phyloP scores from a whole-genome alignment of 2,329 filamentous ascomycete genomes.

The Aspergillus puulaauensis region DNA sequence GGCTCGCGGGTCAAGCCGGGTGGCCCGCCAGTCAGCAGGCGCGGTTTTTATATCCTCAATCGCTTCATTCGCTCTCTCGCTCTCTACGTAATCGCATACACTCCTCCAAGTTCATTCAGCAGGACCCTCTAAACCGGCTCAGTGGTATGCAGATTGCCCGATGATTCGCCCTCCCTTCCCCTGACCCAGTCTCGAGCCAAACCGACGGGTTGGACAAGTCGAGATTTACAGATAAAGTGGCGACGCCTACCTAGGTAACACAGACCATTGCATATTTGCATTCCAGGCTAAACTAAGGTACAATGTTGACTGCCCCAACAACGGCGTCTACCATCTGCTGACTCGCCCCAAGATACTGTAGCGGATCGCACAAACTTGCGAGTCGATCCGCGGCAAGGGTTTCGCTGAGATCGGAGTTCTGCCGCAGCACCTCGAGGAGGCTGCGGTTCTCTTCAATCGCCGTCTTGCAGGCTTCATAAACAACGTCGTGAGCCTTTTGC shows the following conservation, averaged over 20 bases:
- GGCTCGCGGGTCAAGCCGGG: neutral
- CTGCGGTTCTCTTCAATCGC: constrained; percentile 47
- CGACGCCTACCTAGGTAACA: too few relatives aligned
- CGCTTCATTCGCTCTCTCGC: too few relatives aligned
- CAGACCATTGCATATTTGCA: too few relatives aligned
- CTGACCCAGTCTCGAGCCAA: too few relatives aligned
- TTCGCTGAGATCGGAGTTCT: constrained; percentile 39
- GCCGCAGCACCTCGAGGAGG: constrained; percentile 46
- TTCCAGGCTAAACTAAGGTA: too few relatives aligned
- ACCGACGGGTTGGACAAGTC: too few relatives aligned
- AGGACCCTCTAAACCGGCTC: too few relatives aligned
- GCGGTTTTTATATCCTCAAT: neutral
- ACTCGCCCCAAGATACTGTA: constrained; percentile 7
- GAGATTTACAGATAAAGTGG: too few relatives aligned
- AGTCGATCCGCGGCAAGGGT: neutral
- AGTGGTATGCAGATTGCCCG: too few relatives aligned
- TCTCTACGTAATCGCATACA: too few relatives aligned
- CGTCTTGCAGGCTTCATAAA: constrained; percentile 55
- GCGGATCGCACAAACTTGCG: neutral
- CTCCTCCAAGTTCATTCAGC: too few relatives aligned
- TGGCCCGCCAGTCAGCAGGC: neutral
- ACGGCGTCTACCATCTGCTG: constrained; percentile 4
- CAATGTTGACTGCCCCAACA: neutral
- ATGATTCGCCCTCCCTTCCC: too few relatives aligned
- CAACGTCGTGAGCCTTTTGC: constrained; percentile 55